Evolutionary conservation across 192 early-diverging fungal genomes (phyloP).

Genomic region (Powellomyces hirtus): DNA sequence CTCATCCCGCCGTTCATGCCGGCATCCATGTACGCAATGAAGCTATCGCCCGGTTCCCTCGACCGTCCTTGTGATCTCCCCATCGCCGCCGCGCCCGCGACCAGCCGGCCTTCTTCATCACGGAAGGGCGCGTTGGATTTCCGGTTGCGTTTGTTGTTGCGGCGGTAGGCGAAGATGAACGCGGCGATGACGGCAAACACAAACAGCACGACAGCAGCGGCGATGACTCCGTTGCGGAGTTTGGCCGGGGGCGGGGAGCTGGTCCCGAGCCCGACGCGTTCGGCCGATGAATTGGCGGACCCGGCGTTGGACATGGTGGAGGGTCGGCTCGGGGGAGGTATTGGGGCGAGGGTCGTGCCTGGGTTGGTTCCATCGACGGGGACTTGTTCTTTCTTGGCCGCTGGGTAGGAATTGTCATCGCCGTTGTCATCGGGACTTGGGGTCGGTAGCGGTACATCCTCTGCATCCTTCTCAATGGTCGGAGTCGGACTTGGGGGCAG

Average conservation of each 20-base stretch:
- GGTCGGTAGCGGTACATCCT: too few species aligned
- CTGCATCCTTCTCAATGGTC: too few species aligned
- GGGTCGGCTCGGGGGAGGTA: not conserved
- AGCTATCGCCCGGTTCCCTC: too few species aligned
- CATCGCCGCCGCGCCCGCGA: not conserved
- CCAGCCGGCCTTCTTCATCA: not conserved
- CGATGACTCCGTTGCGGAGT: constrained; percentile 1
- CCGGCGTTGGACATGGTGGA: not conserved
- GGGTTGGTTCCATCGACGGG: not conserved
- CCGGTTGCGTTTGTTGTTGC: not conserved
- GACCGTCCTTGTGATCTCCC: too few species aligned
- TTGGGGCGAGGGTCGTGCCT: not conserved
- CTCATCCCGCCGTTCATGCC: too few species aligned
- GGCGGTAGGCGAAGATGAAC: not conserved
- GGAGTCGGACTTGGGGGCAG: not conserved
- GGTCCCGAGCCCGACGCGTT: too few species aligned
- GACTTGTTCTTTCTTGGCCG: not conserved
- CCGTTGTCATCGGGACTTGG: too few species aligned
- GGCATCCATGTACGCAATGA: not conserved
- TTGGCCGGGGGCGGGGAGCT: not conserved
- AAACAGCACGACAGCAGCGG: not conserved
- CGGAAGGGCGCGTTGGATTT: not conserved
- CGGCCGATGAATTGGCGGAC: too few species aligned
- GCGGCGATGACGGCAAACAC: not conserved
- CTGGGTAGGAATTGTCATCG: not conserved